Evolutionary conservation across 1,139 yeast species (phyloP).

Genomic region (Meyerozyma elateridarum): DNA sequence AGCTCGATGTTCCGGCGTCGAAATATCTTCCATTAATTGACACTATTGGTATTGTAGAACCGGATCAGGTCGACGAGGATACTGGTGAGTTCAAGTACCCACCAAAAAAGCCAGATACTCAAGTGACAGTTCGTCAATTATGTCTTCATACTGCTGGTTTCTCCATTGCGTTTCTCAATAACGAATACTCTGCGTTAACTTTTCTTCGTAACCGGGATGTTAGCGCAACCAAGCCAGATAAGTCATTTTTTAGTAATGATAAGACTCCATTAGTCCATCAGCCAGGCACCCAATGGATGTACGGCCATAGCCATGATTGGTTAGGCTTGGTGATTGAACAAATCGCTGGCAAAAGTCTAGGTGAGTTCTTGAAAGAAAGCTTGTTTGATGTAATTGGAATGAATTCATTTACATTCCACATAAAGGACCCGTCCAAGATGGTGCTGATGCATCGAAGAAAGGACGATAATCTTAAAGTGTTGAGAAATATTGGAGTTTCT

Average conservation of each 20-base stretch:
- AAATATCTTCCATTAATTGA: constrained; percentile 38
- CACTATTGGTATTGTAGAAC: constrained; percentile 35
- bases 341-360: constrained; percentile 38
- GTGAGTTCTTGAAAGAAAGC: constrained; percentile 33
- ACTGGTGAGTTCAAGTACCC: constrained; percentile 31
- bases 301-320: constrained; percentile 53
- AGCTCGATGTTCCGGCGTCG: constrained; percentile 39
- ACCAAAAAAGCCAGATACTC: constrained; percentile 28
- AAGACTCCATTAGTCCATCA: constrained; percentile 43
- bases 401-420: constrained; percentile 33
- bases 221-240: constrained; percentile 22
- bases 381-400: constrained; percentile 45
- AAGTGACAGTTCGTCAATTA: constrained; percentile 45
- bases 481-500: constrained; percentile 14
- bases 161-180: constrained; percentile 40
- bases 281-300: constrained; percentile 50
- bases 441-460: constrained; percentile 23
- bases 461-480: constrained; percentile 14
- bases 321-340: constrained; percentile 44
- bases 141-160: constrained; percentile 51
- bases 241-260: constrained; percentile 23
- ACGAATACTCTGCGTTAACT: constrained; percentile 21
- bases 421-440: constrained; percentile 21
- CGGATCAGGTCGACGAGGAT: constrained; percentile 26
- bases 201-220: constrained; percentile 17